phyloP scores from a whole-genome alignment of 1,139 yeast genomes.

The Blastobotrys proliferans region DNA sequence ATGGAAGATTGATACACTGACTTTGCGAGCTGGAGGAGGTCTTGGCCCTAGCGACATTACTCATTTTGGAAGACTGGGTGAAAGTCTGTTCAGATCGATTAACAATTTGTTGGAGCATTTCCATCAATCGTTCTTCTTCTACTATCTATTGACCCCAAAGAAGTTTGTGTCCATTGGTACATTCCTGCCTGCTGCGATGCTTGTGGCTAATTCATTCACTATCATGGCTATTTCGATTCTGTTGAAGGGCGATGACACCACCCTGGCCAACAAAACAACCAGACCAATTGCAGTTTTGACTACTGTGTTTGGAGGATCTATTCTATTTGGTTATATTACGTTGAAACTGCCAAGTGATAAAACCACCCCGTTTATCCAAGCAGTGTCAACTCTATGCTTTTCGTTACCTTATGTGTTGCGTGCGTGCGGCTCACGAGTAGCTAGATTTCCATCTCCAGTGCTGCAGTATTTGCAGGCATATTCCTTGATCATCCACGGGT shows the following conservation, averaged over 20 bases:
- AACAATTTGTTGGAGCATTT: slow-evolving; percentile 92
- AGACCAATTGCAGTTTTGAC: slow-evolving; percentile 25
- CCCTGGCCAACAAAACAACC: slow-evolving; percentile 18
- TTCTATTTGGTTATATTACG: slow-evolving; percentile 21
- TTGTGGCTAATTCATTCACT: slow-evolving; percentile 67
- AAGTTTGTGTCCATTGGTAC: slow-evolving; percentile 91
- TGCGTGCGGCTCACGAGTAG: slow-evolving; percentile 12
- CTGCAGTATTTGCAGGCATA: slow-evolving; percentile 33
- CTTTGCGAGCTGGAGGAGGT: slow-evolving; percentile 63
- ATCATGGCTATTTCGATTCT: slow-evolving; percentile 62
- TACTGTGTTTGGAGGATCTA: slow-evolving; percentile 19
- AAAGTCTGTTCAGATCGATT: slow-evolving; percentile 80
- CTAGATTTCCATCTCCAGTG: slow-evolving; percentile 7
- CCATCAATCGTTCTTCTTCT: slow-evolving; percentile 95
- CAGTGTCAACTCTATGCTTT: slow-evolving; percentile 14
- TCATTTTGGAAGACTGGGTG: slow-evolving; percentile 85
- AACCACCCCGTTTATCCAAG: slow-evolving; percentile 15
- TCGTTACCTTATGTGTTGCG: slow-evolving; percentile 15
- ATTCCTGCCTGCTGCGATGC: slow-evolving; percentile 80
- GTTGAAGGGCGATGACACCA: slow-evolving; percentile 34
- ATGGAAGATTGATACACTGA: slow-evolving; percentile 91
- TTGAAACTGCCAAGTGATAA: slow-evolving; percentile 17
- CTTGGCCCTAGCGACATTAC: slow-evolving; percentile 72
- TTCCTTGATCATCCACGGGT: slow-evolving; percentile 59
- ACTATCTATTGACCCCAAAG: slow-evolving; percentile 72